Evolutionary conservation across 345 rosid genomes (phyloP).

Genomic region (Zanthoxylum bungeanum): DNA sequence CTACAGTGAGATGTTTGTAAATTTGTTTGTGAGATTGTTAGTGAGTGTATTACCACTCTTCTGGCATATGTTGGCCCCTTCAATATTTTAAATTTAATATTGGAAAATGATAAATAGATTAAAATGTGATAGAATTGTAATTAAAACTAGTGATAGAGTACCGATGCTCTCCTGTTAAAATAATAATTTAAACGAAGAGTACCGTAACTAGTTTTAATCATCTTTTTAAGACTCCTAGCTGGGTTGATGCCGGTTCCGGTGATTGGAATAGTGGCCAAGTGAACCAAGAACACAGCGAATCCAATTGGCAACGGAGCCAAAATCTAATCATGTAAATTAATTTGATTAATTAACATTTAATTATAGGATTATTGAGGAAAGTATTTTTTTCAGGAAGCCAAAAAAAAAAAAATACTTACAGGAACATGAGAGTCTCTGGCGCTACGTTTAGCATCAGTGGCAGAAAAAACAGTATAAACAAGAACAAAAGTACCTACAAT

Average conservation of each 20-base stretch:
- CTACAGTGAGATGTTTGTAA: too few relatives aligned
- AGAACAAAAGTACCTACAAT: conserved; percentile 43
- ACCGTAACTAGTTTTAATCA: too few relatives aligned
- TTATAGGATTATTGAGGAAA: too few relatives aligned
- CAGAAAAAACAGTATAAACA: conserved; percentile 54
- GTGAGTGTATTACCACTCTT: too few relatives aligned
- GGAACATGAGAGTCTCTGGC: conserved; percentile 66
- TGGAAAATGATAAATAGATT: too few relatives aligned
- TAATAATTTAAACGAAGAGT: background rate
- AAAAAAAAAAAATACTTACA: conserved; percentile 22
- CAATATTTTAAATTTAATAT: too few relatives aligned
- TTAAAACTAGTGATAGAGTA: too few relatives aligned
- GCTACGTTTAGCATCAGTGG: conserved; percentile 55
- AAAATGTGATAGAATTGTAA: too few relatives aligned
- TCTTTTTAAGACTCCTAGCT: conserved; percentile 64
- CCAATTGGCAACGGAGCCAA: conserved; percentile 72
- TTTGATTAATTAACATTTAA: too few relatives aligned
- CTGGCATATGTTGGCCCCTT: too few relatives aligned
- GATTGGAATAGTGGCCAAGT: conserved; percentile 64
- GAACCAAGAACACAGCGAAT: conserved; percentile 70
- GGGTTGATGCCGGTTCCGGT: conserved; percentile 75
- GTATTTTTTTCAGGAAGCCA: too few relatives aligned
- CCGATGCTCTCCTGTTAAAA: background rate
- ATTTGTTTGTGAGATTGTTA: too few relatives aligned
- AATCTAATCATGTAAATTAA: conserved; percentile 33